A percentile compares a stretch with the other conserved stretches of the same genome.
These are phyloP conservation scores for Parietaria judaica DNA, from an alignment of 306 rosid species.

Conservation along the genomic window DNA sequence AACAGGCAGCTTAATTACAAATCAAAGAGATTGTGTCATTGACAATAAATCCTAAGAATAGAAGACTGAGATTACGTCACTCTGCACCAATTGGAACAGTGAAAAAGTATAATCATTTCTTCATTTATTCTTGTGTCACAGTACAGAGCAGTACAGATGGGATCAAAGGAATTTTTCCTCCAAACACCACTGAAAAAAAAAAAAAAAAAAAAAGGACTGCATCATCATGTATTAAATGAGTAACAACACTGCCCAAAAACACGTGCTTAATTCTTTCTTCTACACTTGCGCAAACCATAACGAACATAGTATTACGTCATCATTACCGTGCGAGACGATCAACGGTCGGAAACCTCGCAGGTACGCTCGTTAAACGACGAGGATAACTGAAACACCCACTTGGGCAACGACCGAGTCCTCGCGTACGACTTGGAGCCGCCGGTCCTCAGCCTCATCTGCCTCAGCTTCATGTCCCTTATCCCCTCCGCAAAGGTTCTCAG, in stretches of 20 bases:
- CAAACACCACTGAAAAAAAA: neutral
- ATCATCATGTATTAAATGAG: neutral
- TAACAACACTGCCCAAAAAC: neutral
- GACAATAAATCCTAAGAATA: too few species aligned
- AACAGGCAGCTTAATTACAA: too few species aligned
- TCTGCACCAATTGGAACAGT: too few species aligned
- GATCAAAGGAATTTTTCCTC: conserved; percentile 1
- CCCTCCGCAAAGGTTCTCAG: conserved; percentile 34
- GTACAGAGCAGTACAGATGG: conserved; percentile 4
- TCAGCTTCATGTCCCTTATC: neutral
- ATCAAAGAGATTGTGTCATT: too few species aligned
- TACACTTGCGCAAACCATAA: neutral
- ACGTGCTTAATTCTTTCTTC: conserved; percentile 6
- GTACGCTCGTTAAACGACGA: conserved; percentile 4
- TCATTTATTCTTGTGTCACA: neutral
- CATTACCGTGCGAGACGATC: neutral
- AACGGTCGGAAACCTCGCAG: conserved; percentile 23
- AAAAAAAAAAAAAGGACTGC: neutral
- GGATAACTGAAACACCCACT: conserved; percentile 27
- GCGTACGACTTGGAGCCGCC: neutral
- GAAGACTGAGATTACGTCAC: too few species aligned
- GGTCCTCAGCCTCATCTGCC: neutral
- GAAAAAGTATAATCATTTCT: neutral
- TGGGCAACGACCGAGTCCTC: conserved; percentile 11
- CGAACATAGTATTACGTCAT: neutral